phyloP scores from a whole-genome alignment of 108 stramenopile genomes.

The Cyclotella cryptica region DNA sequence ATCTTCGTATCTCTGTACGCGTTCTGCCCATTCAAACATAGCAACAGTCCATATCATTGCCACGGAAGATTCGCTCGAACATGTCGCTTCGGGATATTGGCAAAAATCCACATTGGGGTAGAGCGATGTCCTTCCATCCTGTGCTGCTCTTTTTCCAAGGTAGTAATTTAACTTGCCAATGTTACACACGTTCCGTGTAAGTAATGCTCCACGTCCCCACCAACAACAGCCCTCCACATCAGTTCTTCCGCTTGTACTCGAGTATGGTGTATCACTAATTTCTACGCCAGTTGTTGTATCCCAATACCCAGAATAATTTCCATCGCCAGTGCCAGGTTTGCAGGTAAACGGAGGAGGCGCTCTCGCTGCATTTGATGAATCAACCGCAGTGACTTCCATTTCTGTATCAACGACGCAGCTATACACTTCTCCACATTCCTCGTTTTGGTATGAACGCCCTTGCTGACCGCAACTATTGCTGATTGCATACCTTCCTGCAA shows the following conservation, averaged over 20 bases:
- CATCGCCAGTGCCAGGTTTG: slow-evolving; percentile 27
- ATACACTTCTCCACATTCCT: slow-evolving; percentile 41
- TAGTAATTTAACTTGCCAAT: slow-evolving; percentile 56
- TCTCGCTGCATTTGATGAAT: slow-evolving; percentile 21
- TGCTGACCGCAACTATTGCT: slow-evolving; percentile 58
- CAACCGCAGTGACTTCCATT: slow-evolving; percentile 50
- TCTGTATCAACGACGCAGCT: slow-evolving; percentile 45
- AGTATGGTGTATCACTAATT: slow-evolving; percentile 12
- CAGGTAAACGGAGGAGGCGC: slow-evolving; percentile 54
- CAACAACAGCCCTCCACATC: slow-evolving; percentile 57
- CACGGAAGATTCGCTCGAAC: slow-evolving; percentile 20
- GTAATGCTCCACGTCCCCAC: slow-evolving; percentile 40
- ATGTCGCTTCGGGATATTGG: slow-evolving; percentile 35
- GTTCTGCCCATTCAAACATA: slow-evolving; percentile 51
- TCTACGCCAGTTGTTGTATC: slow-evolving; percentile 23
- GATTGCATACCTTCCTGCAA: slow-evolving; percentile 38
- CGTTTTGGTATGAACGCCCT: slow-evolving; percentile 49
- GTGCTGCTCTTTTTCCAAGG: slow-evolving; percentile 42
- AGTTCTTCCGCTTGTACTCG: slow-evolving; percentile 36
- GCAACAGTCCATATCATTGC: slow-evolving; percentile 46
- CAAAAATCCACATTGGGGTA: slow-evolving; percentile 53
- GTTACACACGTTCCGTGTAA: slow-evolving; percentile 35
- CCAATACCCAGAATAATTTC: slow-evolving; percentile 53
- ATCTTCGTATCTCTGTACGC: slow-evolving; percentile 32
- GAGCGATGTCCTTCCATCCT: slow-evolving; percentile 32